These are phyloP conservation scores for Alisma plantagoaquatica DNA, from an alignment of 106 monocot species.

Conservation along the genomic window DNA sequence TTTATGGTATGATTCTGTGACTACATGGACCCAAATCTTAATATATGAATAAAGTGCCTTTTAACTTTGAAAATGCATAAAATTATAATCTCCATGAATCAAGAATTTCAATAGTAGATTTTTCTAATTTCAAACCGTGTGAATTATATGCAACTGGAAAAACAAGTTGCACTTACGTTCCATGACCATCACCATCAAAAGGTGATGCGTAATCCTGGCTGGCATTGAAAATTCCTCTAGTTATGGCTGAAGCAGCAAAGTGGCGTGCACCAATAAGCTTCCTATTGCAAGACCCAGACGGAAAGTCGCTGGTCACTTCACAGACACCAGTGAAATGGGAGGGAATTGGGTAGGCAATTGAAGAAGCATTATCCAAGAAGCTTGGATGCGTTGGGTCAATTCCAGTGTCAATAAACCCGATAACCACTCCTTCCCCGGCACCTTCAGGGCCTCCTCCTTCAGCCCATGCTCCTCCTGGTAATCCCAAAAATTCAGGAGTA, in stretches of 20 bases:
- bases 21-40: too few species aligned
- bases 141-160: too few species aligned
- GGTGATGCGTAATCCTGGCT: conserved; percentile 88
- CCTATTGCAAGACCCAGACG: conserved; percentile 91
- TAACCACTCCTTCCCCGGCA: conserved; percentile 83
- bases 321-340: conserved; percentile 79
- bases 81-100: too few species aligned
- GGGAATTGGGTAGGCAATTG: conserved; percentile 53
- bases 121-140: too few species aligned
- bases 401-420: conserved; percentile 93
- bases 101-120: too few species aligned
- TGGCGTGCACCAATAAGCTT: conserved; percentile 95
- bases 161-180: conserved; percentile 89
- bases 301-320: conserved; percentile 93
- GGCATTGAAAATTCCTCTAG: conserved; percentile 81
- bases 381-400: conserved; percentile 88
- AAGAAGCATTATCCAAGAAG: conserved; percentile 49
- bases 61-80: too few species aligned
- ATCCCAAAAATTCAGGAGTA: conserved; percentile 85
- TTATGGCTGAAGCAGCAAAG: conserved; percentile 96
- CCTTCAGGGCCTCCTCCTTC: conserved; percentile 77
- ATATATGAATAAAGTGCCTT: too few species aligned
- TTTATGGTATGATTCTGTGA: too few species aligned
- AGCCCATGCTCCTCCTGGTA: conserved; percentile 86
- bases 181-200: conserved; percentile 96